phyloP scores from a whole-genome alignment of 2,329 filamentous ascomycete genomes.

The Paraphoma sp. region DNA sequence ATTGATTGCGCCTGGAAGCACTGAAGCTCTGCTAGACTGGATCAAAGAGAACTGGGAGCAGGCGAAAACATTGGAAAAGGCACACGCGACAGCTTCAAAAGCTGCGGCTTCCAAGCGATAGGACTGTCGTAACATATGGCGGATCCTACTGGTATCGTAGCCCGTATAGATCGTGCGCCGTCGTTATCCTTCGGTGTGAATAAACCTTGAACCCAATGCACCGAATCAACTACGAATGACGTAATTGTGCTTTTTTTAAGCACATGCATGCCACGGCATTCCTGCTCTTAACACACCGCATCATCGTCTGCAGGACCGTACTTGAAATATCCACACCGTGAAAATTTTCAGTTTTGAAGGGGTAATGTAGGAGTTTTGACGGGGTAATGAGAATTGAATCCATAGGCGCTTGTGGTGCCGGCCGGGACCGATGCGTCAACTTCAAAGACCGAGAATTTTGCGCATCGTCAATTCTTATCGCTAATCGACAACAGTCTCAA shows the following conservation, averaged over 20 bases:
- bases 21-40: conserved; percentile 33
- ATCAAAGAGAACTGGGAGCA: conserved; percentile 38
- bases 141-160: neutral
- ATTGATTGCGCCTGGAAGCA: conserved; percentile 14
- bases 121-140: neutral
- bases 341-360: conserved; percentile 23
- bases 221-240: conserved; percentile 1
- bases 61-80: conserved; percentile 40
- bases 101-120: conserved; percentile 5
- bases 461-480: neutral
- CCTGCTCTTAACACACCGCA: neutral
- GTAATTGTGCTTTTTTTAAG: conserved; percentile 16
- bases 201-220: neutral
- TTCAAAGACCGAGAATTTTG: neutral
- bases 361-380: conserved; percentile 23
- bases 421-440: neutral
- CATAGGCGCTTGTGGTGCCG: neutral
- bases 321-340: neutral
- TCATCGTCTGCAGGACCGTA: neutral
- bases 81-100: conserved; percentile 19
- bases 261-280: conserved; percentile 26
- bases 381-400: conserved; percentile 31
- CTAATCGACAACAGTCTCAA: neutral
- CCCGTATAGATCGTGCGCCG: too few species aligned
- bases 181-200: neutral